Percentiles rank a stretch among this genome's conserved stretches.
phyloP scores from a whole-genome alignment of 2,329 filamentous ascomycete genomes.

The Fusarium sp. region DNA sequence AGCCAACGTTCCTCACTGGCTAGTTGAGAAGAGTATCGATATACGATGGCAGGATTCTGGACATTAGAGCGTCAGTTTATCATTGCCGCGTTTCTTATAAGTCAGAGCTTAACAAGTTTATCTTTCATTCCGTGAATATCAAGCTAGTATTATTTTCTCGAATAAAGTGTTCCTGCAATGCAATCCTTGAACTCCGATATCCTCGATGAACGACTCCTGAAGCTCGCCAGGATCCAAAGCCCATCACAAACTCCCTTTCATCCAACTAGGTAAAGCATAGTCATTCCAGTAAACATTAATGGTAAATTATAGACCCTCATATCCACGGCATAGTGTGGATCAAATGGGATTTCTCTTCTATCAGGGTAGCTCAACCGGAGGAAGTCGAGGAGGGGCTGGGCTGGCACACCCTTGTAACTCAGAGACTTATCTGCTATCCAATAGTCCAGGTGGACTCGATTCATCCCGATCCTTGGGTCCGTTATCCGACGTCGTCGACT shows the following conservation, averaged over 20 bases:
- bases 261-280: too few relatives aligned
- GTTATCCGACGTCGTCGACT: not conserved
- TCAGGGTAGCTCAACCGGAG: not conserved
- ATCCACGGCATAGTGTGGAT: too few relatives aligned
- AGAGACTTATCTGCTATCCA: not conserved
- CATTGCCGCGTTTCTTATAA: not conserved
- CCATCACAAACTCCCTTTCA: not conserved
- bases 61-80: not conserved
- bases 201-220: not conserved
- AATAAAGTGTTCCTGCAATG: not conserved
- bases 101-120: rapidly evolving
- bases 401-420: not conserved
- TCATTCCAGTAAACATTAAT: too few relatives aligned
- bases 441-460: not conserved
- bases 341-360: not conserved
- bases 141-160: not conserved
- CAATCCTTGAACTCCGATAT: not conserved
- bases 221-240: not conserved
- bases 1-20: rapidly evolving
- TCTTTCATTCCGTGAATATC: not conserved
- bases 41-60: not conserved
- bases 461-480: not conserved
- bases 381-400: not conserved
- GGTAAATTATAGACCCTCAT: not conserved
- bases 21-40: rapidly evolving